These are phyloP conservation scores for Cytospora leucostoma DNA, from an alignment of 2,329 filamentous ascomycete genomes.

Conservation along the genomic window DNA sequence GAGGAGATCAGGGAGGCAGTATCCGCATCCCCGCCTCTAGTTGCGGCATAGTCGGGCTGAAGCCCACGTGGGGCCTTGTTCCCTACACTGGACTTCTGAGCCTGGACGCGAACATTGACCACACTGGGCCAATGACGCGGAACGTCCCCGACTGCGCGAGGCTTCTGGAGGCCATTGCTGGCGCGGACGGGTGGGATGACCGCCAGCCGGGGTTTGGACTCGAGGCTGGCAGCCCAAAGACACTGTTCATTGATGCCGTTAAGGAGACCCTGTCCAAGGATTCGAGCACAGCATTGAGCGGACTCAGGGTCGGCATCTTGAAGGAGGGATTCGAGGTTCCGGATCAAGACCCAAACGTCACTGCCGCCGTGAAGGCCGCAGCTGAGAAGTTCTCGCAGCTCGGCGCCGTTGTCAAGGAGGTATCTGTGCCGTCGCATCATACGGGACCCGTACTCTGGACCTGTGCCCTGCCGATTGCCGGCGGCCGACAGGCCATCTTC, in stretches of 20 bases:
- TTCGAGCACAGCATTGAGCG: conserved; percentile 21
- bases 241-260: conserved; percentile 18
- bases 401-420: conserved; percentile 46
- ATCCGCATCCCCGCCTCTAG: conserved; percentile 37
- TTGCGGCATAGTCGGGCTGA: conserved; percentile 40
- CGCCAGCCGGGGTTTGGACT: conserved; percentile 22
- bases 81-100: conserved; percentile 47
- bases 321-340: conserved; percentile 45
- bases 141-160: conserved; percentile 43
- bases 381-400: conserved; percentile 41
- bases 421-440: conserved; percentile 51
- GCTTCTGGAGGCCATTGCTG: conserved; percentile 44
- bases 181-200: conserved; percentile 48
- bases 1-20: conserved; percentile 37
- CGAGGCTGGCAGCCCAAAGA: conserved; percentile 22
- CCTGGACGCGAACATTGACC: conserved; percentile 46
- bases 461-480: conserved; percentile 29
- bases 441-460: conserved; percentile 53
- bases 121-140: conserved; percentile 46
- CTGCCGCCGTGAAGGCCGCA: conserved; percentile 39
- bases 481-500: conserved; percentile 23
- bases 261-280: conserved; percentile 10
- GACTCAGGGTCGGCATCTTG: conserved; percentile 46
- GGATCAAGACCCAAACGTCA: conserved; percentile 43
- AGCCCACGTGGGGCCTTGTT: conserved; percentile 44